phyloP scores from a whole-genome alignment of 192 early-diverging fungal genomes.

The Dispira parvispora region DNA sequence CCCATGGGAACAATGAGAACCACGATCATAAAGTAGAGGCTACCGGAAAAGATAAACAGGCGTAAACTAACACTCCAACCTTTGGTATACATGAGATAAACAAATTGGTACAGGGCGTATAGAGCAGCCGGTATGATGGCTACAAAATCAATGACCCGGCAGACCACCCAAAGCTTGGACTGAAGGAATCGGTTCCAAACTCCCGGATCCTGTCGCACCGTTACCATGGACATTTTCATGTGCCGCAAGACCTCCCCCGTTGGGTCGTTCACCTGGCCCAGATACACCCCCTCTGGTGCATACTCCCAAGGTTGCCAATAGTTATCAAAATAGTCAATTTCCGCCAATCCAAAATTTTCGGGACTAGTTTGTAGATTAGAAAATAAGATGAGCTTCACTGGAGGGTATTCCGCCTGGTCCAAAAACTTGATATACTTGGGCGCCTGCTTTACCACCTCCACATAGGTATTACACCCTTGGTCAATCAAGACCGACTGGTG shows the following conservation, averaged over 20 bases:
- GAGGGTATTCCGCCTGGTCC: background rate
- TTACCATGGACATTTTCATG: background rate
- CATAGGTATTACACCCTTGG: background rate
- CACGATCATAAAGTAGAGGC: conserved; percentile 1
- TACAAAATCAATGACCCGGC: conserved; percentile 1
- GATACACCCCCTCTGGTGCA: background rate
- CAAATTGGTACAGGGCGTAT: conserved; percentile 9
- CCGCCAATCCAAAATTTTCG: conserved; percentile 5
- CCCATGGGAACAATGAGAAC: background rate
- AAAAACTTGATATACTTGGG: background rate
- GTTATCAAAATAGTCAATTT: conserved; percentile 2
- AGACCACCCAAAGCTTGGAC: background rate
- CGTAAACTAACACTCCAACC: background rate
- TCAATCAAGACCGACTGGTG: background rate
- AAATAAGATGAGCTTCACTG: background rate
- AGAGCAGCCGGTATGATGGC: background rate
- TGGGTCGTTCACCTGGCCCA: background rate
- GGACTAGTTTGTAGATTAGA: background rate
- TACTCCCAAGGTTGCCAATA: conserved; percentile 3
- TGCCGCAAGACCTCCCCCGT: background rate
- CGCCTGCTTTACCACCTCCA: background rate
- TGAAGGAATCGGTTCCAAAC: conserved; percentile 1
- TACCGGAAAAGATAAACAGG: background rate
- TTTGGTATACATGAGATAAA: background rate
- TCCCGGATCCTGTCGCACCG: background rate